Evolutionary conservation across 2,329 filamentous ascomycete genomes (phyloP).

Genomic region (Ceratocystis colombiana): DNA sequence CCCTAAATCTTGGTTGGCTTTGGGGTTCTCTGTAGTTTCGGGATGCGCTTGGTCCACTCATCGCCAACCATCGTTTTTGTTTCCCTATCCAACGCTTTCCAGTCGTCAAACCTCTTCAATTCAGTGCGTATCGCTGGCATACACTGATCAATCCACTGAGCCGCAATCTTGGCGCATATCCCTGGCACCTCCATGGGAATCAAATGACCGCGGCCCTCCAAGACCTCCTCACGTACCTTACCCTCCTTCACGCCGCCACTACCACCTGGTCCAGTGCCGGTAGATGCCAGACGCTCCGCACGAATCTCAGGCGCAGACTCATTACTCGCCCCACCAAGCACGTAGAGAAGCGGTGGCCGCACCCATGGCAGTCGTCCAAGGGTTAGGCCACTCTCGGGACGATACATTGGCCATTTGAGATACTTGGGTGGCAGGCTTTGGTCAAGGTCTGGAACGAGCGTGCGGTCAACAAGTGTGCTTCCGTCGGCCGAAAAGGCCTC

Average conservation of each 20-base stretch:
- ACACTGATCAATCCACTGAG: constrained; percentile 48
- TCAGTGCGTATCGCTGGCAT: constrained; percentile 47
- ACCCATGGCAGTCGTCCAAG: constrained; percentile 49
- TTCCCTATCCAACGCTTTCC: constrained; percentile 40
- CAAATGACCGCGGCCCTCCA: constrained; percentile 63
- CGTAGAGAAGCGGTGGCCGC: constrained; percentile 56
- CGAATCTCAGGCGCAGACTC: constrained; percentile 44
- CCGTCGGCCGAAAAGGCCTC: constrained; percentile 36
- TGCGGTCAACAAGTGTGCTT: constrained; percentile 34
- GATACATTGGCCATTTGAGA: constrained; percentile 50
- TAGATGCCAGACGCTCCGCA: constrained; percentile 51
- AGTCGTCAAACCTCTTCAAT: constrained; percentile 47
- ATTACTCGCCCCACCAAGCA: constrained; percentile 53
- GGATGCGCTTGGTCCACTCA: constrained; percentile 24
- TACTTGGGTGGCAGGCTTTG: constrained; percentile 33
- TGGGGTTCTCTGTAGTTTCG: constrained; percentile 16
- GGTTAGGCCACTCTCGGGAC: constrained; percentile 50
- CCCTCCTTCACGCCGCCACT: constrained; percentile 55
- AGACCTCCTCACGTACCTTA: constrained; percentile 53
- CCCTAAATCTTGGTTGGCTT: constrained; percentile 17
- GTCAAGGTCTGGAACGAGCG: constrained; percentile 40
- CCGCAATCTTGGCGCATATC: constrained; percentile 52
- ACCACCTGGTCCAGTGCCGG: constrained; percentile 56
- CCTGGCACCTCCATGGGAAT: constrained; percentile 70
- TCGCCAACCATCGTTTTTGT: constrained; percentile 48